Evolutionary conservation across 805 yeast species (phyloP), one percentile per base, ranked within the genome.

Genomic region (Lachancea cidri): DNA sequence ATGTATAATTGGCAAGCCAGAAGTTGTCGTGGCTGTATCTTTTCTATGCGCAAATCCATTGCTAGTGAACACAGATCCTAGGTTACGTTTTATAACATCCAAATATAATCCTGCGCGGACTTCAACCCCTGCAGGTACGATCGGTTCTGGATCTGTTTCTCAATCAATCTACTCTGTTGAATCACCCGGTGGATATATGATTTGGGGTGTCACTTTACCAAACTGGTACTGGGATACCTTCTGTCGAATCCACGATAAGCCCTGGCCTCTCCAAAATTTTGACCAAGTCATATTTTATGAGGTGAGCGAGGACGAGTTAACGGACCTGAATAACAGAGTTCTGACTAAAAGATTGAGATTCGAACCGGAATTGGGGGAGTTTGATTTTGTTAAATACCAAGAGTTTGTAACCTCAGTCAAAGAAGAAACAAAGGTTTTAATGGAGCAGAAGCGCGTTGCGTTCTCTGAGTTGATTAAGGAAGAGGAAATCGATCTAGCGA

Each of bases 111-210:
- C 98, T 30, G 85, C 96, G 11, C 78, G 98, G 71, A 86, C 97
- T 1, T 89, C 74, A 69, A 91, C 98, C 2, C 96, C 96, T 29
- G 86, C 87, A 58, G 98, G 98, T 52, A 85, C 93, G 27, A 98
- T 91, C 47, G 98, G 98, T 58, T 82, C 93, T 60, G 98, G 98
- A 48, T 98, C 98, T 54, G 87, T 84, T 85, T 93, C 88, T 74
- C 89, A 91, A 98, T 91, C 98, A 70, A 89, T 91, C 53, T 91
- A 91, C 66, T 89, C 91, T 91, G 93, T 87, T 51, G 64, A 58
- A 33, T 87, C 96, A 18, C 98, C 98, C 35, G 98, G 98, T 67
- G 98, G 98, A 22, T 91, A 91, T 67, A 98, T 91, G 68, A 74
- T 91, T 53, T 89, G 88, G 48, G 98, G 98, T 43, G 79, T 98